phyloP scores from a whole-genome alignment of 345 rosid species.

The Trapa incisa region DNA sequence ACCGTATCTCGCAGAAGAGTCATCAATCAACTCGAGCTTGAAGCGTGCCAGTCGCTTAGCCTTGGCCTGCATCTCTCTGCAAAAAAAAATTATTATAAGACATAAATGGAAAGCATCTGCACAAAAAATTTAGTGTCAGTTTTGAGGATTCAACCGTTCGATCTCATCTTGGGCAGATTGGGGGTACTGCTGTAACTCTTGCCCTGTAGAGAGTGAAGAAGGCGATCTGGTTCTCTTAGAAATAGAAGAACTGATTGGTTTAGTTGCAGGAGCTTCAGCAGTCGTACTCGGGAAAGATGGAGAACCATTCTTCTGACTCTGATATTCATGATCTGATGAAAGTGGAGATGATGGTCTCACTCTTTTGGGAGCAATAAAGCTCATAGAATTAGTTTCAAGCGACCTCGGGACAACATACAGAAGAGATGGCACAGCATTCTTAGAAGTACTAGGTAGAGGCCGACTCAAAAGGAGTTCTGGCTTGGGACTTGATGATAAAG shows the following conservation, averaged over 20 bases:
- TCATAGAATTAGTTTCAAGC: constrained; percentile 9
- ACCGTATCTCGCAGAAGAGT: constrained; percentile 19
- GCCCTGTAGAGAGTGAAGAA: background rate
- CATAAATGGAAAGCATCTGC: background rate
- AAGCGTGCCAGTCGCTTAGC: constrained; percentile 77
- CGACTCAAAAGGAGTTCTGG: constrained; percentile 17
- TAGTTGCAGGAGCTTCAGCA: constrained; percentile 18
- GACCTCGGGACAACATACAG: constrained; percentile 12
- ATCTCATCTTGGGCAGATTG: constrained; percentile 28
- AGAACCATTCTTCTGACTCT: constrained; percentile 10
- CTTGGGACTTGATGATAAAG: constrained; percentile 28
- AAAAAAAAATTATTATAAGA: background rate
- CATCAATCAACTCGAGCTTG: constrained; percentile 51
- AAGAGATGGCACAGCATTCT: constrained; percentile 16
- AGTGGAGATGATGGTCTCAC: background rate
- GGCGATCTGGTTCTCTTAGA: constrained; percentile 19
- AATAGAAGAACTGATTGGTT: constrained; percentile 16
- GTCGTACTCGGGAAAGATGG: constrained; percentile 8
- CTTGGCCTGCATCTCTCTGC: constrained; percentile 78
- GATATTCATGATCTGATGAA: background rate
- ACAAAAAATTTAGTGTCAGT: background rate
- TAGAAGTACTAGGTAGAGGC: constrained; percentile 19
- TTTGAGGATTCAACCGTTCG: constrained; percentile 45
- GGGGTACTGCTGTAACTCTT: constrained; percentile 12
- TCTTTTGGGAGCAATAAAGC: background rate